Percentiles rank a stretch among this genome's conserved stretches.
phyloP scores from a whole-genome alignment of 352 stramenopile genomes.

The Phytophthora uliginosa region DNA sequence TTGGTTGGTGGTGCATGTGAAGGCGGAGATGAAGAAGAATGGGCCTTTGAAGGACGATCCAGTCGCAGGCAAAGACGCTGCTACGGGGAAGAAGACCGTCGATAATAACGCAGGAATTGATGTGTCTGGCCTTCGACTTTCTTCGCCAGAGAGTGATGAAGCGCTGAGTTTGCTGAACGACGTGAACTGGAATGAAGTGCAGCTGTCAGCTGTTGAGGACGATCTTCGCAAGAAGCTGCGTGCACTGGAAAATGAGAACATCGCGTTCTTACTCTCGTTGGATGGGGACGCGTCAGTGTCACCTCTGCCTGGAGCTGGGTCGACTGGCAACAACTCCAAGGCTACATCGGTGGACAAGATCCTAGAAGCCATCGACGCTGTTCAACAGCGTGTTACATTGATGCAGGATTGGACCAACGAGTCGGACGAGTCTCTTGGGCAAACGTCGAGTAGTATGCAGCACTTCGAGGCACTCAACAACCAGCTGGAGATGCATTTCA shows the following conservation, averaged over 20 bases:
- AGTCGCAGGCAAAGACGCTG: conserved; percentile 1
- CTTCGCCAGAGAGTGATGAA: conserved; percentile 70
- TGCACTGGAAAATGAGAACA: conserved; percentile 78
- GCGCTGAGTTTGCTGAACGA: conserved; percentile 53
- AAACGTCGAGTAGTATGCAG: conserved; percentile 75
- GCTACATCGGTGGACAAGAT: conserved; percentile 67
- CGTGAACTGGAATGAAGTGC: conserved; percentile 71
- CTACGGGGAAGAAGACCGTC: conserved; percentile 12
- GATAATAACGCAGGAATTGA: conserved; percentile 24
- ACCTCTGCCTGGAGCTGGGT: not conserved
- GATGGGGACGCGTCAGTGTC: conserved; percentile 44
- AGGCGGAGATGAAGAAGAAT: conserved; percentile 58
- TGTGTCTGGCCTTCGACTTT: conserved; percentile 47
- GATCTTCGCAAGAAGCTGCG: conserved; percentile 68
- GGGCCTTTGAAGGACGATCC: not conserved
- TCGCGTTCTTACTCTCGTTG: conserved; percentile 76
- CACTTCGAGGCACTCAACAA: conserved; percentile 88
- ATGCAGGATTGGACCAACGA: conserved; percentile 74
- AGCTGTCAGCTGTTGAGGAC: conserved; percentile 61
- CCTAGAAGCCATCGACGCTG: conserved; percentile 58
- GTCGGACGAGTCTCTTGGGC: conserved; percentile 61
- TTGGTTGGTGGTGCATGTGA: not conserved
- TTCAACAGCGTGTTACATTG: conserved; percentile 54
- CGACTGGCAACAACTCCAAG: conserved; percentile 1
- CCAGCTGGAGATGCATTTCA: conserved; percentile 84